phyloP scores from a whole-genome alignment of 805 yeast genomes.

The Barnettozyma sucrosica region DNA sequence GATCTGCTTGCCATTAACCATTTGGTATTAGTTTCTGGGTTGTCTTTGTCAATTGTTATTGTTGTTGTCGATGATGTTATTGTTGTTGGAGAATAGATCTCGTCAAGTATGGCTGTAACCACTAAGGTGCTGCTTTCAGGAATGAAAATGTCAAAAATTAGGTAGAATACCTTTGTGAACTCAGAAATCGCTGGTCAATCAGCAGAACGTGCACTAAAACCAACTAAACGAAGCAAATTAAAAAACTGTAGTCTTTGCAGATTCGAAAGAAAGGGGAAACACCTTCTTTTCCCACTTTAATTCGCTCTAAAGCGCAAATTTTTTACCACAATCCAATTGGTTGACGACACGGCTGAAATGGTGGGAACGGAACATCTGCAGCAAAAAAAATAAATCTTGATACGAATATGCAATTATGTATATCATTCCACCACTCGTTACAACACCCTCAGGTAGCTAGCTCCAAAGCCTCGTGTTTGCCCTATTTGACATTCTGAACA shows the following conservation, averaged over 20 bases:
- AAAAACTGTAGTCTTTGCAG: not conserved
- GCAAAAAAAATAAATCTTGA: no score
- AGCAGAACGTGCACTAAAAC: not conserved
- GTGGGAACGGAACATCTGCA: no score
- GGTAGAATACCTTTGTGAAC: not conserved
- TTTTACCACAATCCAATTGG: not conserved
- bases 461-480: no score
- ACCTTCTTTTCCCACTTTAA: not conserved
- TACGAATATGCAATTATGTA: no score
- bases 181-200: not conserved
- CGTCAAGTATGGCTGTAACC: not conserved
- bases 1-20: conserved; percentile 44
- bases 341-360: not conserved
- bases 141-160: not conserved
- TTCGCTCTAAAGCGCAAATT: not conserved
- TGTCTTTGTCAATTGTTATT: not conserved
- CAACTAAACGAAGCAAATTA: not conserved
- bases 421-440: no score
- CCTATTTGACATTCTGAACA: no score
- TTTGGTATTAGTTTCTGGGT: not conserved
- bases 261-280: not conserved
- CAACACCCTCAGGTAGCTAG: no score
- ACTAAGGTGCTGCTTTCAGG: not conserved
- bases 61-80: not conserved
- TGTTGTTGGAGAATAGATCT: no score